Evolutionary conservation across 148 eudicot genomes (phyloP).

Genomic region (Silene uniflora): DNA sequence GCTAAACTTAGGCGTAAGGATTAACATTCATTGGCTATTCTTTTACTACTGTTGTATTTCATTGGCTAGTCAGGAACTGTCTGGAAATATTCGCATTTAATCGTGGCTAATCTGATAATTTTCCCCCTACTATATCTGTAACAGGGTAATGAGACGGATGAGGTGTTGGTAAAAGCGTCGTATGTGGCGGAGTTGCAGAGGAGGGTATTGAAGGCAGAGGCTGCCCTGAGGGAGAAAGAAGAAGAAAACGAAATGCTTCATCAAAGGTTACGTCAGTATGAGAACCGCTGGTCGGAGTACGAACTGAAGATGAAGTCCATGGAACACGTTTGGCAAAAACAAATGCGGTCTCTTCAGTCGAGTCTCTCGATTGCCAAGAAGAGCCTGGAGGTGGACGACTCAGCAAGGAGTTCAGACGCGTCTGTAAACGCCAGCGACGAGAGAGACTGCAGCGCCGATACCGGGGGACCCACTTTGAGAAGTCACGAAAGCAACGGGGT

Average conservation of each 20-base stretch:
- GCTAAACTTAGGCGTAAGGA: constrained; percentile 67
- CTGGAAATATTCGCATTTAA: no score
- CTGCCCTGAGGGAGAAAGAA: constrained; percentile 76
- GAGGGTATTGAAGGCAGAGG: constrained; percentile 83
- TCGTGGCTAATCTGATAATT: background rate
- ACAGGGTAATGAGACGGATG: constrained; percentile 69
- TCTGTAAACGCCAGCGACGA: constrained; percentile 55
- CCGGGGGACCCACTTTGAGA: constrained; percentile 37
- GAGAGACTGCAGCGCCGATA: constrained; percentile 44
- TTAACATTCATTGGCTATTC: constrained; percentile 15
- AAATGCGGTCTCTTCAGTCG: constrained; percentile 94
- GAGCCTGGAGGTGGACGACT: constrained; percentile 70
- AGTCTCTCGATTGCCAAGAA: constrained; percentile 88
- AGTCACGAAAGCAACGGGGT: constrained; percentile 45
- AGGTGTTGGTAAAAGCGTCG: constrained; percentile 74
- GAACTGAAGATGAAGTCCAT: constrained; percentile 97
- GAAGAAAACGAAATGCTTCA: constrained; percentile 90
- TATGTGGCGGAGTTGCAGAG: constrained; percentile 92
- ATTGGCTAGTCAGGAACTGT: background rate
- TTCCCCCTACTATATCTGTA: constrained; percentile 6
- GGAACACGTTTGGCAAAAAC: constrained; percentile 99
- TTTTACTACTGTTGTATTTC: background rate
- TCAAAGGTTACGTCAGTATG: constrained; percentile 82
- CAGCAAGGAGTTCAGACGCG: constrained; percentile 65
- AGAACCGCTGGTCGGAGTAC: constrained; percentile 88